Base-by-base conservation (phyloP, 1,139 yeast genomes). In the Scheffersomyces illinoinensis region DNA sequence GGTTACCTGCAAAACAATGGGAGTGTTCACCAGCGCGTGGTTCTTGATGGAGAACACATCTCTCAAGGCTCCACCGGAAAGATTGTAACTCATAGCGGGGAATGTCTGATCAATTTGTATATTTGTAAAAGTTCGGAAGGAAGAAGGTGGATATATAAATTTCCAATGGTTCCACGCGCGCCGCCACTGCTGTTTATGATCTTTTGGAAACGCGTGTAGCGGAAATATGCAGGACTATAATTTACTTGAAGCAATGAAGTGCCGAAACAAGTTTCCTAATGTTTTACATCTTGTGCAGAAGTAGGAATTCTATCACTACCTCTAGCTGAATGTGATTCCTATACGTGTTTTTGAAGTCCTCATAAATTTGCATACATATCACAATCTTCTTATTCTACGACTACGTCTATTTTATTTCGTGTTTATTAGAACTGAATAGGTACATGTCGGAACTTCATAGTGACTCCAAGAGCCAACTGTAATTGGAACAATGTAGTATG, bases 1-100 rank as follows among this genome's bases (percentile, higher is more conserved):
- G 47, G 81, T 75, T 39, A 84, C 81, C 66, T 84, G 87, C 10
- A 82, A 80, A 7, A 76, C 75, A 59, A 82, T 67, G 1, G 85
- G 84, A 12, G 59, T 57, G 24, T 57, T 59, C 33, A 58, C 60
- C 19, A 55, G 58, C 21, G 53, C 61, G 49, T 63, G 58, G 24
- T 53, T 57, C n/a, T 62, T 54, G 53, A 61, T 61, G 26, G 66
- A 63, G 59, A 64, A 64, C 56, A 64, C 58, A 39, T 64, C 66
- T 57, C 64, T 62, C 59, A 64, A 59, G 39, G 58, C 60, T 18
- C 62, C 62, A 21, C 58, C 58, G 14, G 64, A 61, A 47, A 62
- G 64, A 39, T 46, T 55, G 12, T 51, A 21, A 47, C 54, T 21
- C 57, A 55, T 55, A 18, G 47, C 18, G 47, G 50, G 10, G 8